A percentile compares a stretch with the other conserved stretches of the same genome.
Conservation (phyloP, 73 alveolate species). For the Uronychia binucleata region DNA sequence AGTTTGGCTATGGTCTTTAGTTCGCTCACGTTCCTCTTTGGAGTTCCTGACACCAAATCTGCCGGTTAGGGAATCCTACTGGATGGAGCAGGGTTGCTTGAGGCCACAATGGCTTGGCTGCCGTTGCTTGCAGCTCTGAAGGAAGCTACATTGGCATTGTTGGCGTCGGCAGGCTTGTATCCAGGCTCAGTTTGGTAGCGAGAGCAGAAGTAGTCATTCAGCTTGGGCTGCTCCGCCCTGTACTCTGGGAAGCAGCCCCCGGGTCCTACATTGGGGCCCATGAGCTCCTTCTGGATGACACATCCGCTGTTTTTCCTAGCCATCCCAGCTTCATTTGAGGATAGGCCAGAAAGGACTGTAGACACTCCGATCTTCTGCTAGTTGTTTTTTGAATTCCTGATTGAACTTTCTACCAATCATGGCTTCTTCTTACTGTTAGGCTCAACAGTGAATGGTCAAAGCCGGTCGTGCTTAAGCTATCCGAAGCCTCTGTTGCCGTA, state of each 20-base stretch:
- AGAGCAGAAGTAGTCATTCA: neutral
- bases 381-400: neutral
- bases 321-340: neutral
- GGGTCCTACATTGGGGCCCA: too few species aligned
- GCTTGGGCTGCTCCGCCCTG: neutral
- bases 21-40: neutral
- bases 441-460: neutral
- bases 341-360: neutral
- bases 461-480: neutral
- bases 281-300: neutral
- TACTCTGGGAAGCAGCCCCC: neutral
- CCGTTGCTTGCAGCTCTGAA: neutral
- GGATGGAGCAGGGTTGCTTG: too few species aligned
- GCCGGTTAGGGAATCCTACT: neutral
- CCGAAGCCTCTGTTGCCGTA: neutral
- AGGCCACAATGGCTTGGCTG: too few species aligned
- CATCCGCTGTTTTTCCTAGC: neutral
- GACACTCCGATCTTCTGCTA: neutral
- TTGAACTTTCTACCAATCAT: neutral
- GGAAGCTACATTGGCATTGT: neutral
- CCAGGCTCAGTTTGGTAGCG: neutral
- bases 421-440: neutral
- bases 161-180: neutral
- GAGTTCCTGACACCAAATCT: neutral
- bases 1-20: neutral